Evolutionary conservation across 345 rosid genomes (phyloP).

Genomic region (Garcia nutans): DNA sequence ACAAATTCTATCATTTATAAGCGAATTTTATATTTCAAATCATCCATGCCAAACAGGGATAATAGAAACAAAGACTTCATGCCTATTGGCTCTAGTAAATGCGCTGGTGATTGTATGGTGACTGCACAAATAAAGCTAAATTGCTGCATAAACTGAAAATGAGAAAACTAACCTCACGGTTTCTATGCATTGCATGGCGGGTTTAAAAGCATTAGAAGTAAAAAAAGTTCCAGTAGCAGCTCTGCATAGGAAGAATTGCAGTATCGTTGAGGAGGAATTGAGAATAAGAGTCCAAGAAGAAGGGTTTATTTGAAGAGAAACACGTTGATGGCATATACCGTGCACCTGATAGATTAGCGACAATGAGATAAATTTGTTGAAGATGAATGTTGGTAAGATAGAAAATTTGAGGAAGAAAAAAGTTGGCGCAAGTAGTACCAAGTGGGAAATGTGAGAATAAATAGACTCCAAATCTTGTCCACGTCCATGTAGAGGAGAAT

Average conservation of each 20-base stretch:
- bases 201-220: slow-evolving; percentile 39
- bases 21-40: not conserved
- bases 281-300: slow-evolving; percentile 58
- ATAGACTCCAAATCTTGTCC: slow-evolving; percentile 28
- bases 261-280: slow-evolving; percentile 44
- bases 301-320: slow-evolving; percentile 50
- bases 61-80: no score
- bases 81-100: not conserved
- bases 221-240: slow-evolving; percentile 27
- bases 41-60: no score
- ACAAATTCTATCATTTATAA: no score
- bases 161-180: slow-evolving; percentile 55
- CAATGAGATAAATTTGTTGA: not conserved
- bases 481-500: slow-evolving; percentile 31
- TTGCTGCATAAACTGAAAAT: not conserved
- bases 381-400: not conserved
- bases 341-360: slow-evolving; percentile 45
- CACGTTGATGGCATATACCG: slow-evolving; percentile 45
- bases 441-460: slow-evolving; percentile 45
- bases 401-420: not conserved
- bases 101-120: not conserved
- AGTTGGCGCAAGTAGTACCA: slow-evolving; percentile 42
- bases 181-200: slow-evolving; percentile 62
- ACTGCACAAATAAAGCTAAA: not conserved
- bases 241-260: slow-evolving; percentile 50